A percentile compares a stretch with the other conserved stretches of the same genome.
Evolutionary conservation across 257 asterid genomes (phyloP).

Genomic region (Cynanchum wilfordii): DNA sequence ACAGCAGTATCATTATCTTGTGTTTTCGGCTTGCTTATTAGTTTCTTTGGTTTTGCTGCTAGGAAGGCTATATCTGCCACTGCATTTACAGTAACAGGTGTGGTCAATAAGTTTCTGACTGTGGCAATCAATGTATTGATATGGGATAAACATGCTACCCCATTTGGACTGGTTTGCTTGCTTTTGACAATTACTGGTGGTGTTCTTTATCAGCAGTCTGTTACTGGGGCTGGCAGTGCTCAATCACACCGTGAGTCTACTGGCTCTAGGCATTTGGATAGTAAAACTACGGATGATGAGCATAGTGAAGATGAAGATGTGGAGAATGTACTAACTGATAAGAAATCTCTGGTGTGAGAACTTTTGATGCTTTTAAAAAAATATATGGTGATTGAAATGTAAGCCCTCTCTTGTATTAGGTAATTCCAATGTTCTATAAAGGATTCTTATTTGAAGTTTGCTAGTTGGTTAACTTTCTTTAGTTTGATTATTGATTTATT

Average conservation of each 20-base stretch:
- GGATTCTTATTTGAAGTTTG: background rate
- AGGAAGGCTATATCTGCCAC: conserved; percentile 95
- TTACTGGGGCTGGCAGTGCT: conserved; percentile 49
- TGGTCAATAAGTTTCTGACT: conserved; percentile 90
- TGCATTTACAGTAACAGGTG: conserved; percentile 93
- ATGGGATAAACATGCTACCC: conserved; percentile 98
- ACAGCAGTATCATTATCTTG: conserved; percentile 79
- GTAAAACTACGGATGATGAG: conserved; percentile 25
- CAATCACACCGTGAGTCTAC: conserved; percentile 37
- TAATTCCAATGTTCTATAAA: background rate
- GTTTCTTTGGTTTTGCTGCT: conserved; percentile 97
- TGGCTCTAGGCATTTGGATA: conserved; percentile 32
- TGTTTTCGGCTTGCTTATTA: conserved; percentile 87
- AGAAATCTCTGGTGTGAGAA: conserved; percentile 49
- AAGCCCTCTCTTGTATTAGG: background rate
- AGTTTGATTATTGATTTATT: background rate
- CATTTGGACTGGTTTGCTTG: conserved; percentile 82
- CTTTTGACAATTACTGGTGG: conserved; percentile 81
- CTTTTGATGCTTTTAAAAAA: conserved; percentile 16
- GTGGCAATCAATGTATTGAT: conserved; percentile 87
- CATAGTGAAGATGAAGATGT: conserved; percentile 36
- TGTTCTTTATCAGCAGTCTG: conserved; percentile 92
- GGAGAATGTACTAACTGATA: conserved; percentile 54
- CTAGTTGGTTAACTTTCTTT: background rate
- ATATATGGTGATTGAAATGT: conserved; percentile 1